Base-by-base conservation (phyloP, 2,329 filamentous ascomycete genomes). In the Diaporthe humulicola region DNA sequence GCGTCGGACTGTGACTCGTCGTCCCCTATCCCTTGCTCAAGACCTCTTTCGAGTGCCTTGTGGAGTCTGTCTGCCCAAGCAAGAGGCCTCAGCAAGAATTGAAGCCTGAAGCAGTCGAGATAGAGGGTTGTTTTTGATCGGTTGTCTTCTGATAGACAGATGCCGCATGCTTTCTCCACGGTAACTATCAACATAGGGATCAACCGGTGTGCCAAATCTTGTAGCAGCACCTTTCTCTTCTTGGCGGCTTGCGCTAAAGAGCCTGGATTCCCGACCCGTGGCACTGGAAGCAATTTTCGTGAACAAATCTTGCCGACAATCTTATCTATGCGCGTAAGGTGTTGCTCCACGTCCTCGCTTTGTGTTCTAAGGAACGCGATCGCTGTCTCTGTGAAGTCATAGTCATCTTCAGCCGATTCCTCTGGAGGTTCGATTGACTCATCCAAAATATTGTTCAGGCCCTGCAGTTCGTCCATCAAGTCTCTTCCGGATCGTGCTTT, bases 181-280 rank as follows among this genome's bases (percentile, higher is more conserved):
- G 75, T 38, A 14, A 75, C 36, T 10, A 76, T 57, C 40, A 76
- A 69, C 58, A 76, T 73, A 14, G 74, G 75, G 19, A 76, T 72
- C 30, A 76, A 56, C 17, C 69, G 52, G 4, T 48, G 56, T 15
- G 70, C 67, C 19, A 75, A 58, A 28, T 75, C 74, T 12, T 56
- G 48, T 40, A 76, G 30, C 40, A 70, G 15, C 7, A 15, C 25
- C 40, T 40, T 42, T 28, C 69, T 70, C 54, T 2, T 38, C 28
- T 70, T 42, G 45, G 70, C 17, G 14, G 22, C 30, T 38, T 36
- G 52, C 22, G 15, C 15, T 25, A 1, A 17, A n/a, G 69, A 22
- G 1, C 30, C 15, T 19, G 70, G 17, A n/a, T 28, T 28, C 30
- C 30, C 38, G 28, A 48, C 22, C n/a, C 9, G 45, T 14, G 70